A percentile compares a stretch with the other conserved stretches of the same genome.
Conservation (phyloP, 2,329 filamentous ascomycete species). For the Trichoderma lentiforme region DNA sequence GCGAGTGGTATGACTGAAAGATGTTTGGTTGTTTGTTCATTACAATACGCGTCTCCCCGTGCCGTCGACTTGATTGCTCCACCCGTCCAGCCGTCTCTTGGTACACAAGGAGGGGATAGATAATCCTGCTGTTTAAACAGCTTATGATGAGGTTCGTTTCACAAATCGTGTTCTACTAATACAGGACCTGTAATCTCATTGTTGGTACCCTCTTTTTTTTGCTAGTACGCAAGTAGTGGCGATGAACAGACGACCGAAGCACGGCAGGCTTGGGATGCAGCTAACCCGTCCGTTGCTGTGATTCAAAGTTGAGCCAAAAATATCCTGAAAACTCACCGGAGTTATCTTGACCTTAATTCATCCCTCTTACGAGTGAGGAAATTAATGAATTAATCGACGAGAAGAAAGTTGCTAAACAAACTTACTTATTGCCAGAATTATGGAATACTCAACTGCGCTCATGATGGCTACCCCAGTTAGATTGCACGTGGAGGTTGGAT, state of each 20-base stretch:
- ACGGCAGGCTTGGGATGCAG: background rate
- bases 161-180: background rate
- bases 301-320: background rate
- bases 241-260: background rate
- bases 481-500: background rate
- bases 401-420: background rate
- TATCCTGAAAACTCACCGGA: background rate
- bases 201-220: background rate
- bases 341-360: background rate
- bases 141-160: background rate
- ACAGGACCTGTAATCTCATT: background rate
- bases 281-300: background rate
- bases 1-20: background rate
- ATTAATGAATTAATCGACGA: background rate
- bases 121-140: background rate
- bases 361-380: background rate
- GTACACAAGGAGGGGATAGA: background rate
- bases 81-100: no score
- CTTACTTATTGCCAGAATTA: background rate
- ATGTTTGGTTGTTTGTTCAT: background rate
- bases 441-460: background rate
- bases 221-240: background rate
- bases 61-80: background rate
- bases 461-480: background rate
- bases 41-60: background rate